phyloP scores from a whole-genome alignment of 2,329 filamentous ascomycete species.

The Furcasterigmium sp. region DNA sequence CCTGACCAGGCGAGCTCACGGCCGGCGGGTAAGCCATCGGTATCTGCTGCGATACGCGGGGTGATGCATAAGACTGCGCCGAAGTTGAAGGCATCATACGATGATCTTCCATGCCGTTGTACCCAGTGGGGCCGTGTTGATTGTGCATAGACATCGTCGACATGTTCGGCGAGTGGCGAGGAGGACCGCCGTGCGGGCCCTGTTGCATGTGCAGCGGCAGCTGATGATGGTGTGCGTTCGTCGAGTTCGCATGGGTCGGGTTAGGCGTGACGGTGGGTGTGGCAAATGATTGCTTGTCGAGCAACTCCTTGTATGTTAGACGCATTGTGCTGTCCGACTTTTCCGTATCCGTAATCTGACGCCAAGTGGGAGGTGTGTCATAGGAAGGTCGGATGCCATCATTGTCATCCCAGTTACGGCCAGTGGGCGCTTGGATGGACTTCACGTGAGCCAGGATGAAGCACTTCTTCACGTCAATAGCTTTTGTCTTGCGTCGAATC shows the following conservation, averaged over 20 bases:
- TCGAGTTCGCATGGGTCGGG: slow-evolving; percentile 63
- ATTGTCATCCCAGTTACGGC: slow-evolving; percentile 65
- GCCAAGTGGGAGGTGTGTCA: slow-evolving; percentile 82
- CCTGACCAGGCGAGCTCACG: slow-evolving; percentile 64
- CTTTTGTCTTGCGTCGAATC: slow-evolving; percentile 66
- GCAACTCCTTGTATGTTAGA: slow-evolving; percentile 70
- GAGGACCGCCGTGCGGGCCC: slow-evolving; percentile 60
- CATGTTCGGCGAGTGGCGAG: slow-evolving; percentile 69
- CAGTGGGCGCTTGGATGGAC: slow-evolving; percentile 45
- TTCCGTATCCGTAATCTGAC: slow-evolving; percentile 63
- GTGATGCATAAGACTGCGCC: slow-evolving; percentile 79
- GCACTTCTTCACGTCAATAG: slow-evolving; percentile 67
- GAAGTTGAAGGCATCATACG: slow-evolving; percentile 86
- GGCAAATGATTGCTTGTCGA: slow-evolving; percentile 61
- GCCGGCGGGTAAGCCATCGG: slow-evolving; percentile 65
- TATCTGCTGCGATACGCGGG: slow-evolving; percentile 62
- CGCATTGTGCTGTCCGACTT: slow-evolving; percentile 60
- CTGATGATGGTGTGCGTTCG: slow-evolving; percentile 77
- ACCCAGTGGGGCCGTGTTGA: slow-evolving; percentile 65
- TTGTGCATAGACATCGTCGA: slow-evolving; percentile 72
- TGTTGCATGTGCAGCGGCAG: slow-evolving; percentile 79
- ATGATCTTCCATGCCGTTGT: slow-evolving; percentile 68
- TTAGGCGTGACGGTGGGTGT: slow-evolving; percentile 61
- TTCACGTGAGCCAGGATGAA: slow-evolving; percentile 49
- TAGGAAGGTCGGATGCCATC: slow-evolving; percentile 80